Evolutionary conservation across 306 rosid species (phyloP).

Genomic region (Lithocarpus polystachyus): DNA sequence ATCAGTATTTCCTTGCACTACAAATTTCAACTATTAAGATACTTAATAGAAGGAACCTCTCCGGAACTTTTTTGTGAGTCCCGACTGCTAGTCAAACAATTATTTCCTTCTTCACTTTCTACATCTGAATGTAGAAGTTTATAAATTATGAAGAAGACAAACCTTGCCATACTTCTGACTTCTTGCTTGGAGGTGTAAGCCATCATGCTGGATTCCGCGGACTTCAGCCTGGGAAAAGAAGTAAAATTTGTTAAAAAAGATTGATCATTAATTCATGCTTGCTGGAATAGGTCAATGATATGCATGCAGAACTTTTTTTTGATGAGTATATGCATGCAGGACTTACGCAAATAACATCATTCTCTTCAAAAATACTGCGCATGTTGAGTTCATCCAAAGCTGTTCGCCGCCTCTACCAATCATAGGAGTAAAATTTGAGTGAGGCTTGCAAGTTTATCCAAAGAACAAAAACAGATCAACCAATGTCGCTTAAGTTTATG

Average conservation of each 20-base stretch:
- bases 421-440: slow-evolving; percentile 1
- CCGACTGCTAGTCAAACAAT: not conserved
- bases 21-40: not conserved
- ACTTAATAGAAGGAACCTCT: too few relatives aligned
- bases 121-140: not conserved
- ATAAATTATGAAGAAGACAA: slow-evolving; percentile 4
- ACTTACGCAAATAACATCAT: slow-evolving; percentile 86
- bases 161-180: slow-evolving; percentile 44
- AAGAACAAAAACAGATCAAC: not conserved
- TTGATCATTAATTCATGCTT: too few relatives aligned
- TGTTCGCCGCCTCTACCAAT: slow-evolving; percentile 80
- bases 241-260: not conserved
- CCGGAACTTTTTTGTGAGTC: too few relatives aligned
- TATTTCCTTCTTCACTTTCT: not conserved
- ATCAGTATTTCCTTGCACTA: not conserved
- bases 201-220: slow-evolving; percentile 83
- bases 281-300: not conserved
- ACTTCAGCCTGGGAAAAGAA: slow-evolving; percentile 67
- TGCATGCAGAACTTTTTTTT: slow-evolving; percentile 32
- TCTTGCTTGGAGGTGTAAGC: slow-evolving; percentile 18
- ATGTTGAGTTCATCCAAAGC: slow-evolving; percentile 88
- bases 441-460: not conserved
- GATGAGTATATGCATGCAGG: not conserved
- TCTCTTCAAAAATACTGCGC: slow-evolving; percentile 85
- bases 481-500: not conserved